Evolutionary conservation across 257 asterid species (phyloP), one percentile per base, ranked within the genome.

Genomic region (Solanum tarapatanum): DNA sequence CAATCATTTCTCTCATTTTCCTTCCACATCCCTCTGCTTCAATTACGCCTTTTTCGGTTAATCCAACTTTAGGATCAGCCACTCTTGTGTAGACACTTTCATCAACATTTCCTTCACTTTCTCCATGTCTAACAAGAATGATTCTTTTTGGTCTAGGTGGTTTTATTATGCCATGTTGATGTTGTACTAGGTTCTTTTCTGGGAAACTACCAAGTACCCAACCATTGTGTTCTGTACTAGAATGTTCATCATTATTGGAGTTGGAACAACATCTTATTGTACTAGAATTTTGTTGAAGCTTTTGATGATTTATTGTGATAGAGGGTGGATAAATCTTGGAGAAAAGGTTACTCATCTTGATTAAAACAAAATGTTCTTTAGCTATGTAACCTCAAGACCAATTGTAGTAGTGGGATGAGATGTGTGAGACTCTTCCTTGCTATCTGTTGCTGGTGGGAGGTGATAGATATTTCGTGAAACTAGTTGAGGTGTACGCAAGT

Each of bases 101-200:
- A 84, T 95, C 98, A 14, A 94, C 94, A 35, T 95, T 95, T 26
- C 98, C 98, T 69, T 92, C 93, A 86, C 98, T 94, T 89, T 95
- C 93, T 2, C 98, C 97, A 88, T 95, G 98, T 13, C 97, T 90
- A 3, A 95, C 97, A 2, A 95, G 94, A 26, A 95, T 92, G 36
- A 95, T 95, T 86, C 97, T 79, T 4, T 91, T 89, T 7, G 98
- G 97, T 82, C 97, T 88, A 6, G 96, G 97, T n/a, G 96, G 97
- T 87, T 88, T 90, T 1, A 87, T 19, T 39, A 64, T 26, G 6
- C 55, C 39, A 17, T 19, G 48, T 62, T 76, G 88, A 74, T 39
- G 83, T 28, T 70, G 73, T 9, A 45, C 36, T 1, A 45, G 73
- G 43, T 68, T 84, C 88, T 91, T 94, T 75, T 94, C 97, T 1